Conservation (phyloP, 163 green algal genomes). For the Chlamydomonas reinhardtii region DNA sequence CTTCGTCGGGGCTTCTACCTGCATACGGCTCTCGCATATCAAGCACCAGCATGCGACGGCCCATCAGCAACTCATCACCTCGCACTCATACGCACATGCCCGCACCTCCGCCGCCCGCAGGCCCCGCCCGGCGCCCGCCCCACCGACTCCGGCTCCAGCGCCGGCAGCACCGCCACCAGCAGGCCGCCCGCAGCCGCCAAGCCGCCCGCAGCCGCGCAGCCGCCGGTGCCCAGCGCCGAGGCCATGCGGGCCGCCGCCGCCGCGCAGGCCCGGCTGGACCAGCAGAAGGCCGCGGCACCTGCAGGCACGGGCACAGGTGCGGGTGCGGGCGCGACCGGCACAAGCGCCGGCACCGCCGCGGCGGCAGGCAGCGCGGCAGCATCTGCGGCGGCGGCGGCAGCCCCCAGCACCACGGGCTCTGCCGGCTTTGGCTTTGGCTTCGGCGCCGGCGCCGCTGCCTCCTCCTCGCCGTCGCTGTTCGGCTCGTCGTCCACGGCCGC, state of each 20-base stretch:
- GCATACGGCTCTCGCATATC: too few species aligned
- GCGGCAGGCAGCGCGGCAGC: background rate
- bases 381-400: background rate
- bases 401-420: background rate
- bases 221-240: conserved; percentile 25
- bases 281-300: background rate
- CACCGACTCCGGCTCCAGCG: conserved; percentile 40
- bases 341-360: too few species aligned
- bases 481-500: background rate
- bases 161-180: conserved; percentile 34
- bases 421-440: conserved; percentile 21
- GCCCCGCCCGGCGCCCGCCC: background rate
- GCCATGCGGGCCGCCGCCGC: conserved; percentile 26
- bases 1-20: too few species aligned
- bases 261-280: conserved; percentile 30
- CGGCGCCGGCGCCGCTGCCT: background rate
- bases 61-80: too few species aligned
- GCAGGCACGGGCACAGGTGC: background rate
- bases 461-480: background rate
- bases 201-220: background rate
- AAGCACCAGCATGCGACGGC: too few species aligned
- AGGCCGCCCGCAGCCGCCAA: conserved; percentile 1
- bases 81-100: too few species aligned
- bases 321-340: background rate
- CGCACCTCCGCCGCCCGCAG: background rate